A percentile compares a stretch with the other conserved stretches of the same genome.
Evolutionary conservation across 768 basidiomycete species (phyloP).

Genomic region (Panus rudis): DNA sequence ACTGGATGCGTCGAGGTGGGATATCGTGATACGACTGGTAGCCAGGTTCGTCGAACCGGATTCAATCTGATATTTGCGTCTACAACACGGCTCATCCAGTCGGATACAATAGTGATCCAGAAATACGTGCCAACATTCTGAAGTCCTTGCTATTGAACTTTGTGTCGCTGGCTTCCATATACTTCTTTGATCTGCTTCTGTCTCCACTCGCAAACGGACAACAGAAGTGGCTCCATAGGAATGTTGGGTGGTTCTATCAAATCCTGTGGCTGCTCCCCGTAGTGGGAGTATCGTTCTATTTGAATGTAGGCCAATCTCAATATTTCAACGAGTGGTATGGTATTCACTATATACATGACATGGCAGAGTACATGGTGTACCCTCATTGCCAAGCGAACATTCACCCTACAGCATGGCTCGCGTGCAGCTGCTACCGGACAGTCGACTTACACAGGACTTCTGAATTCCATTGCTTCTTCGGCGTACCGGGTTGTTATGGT

Average conservation of each 20-base stretch:
- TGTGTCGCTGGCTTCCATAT: conserved; percentile 66
- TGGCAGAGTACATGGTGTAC: conserved; percentile 70
- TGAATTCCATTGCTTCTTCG: conserved; percentile 70
- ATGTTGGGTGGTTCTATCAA: conserved; percentile 72
- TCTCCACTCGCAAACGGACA: conserved; percentile 56
- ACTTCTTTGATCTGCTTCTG: conserved; percentile 67
- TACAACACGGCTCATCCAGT: not conserved
- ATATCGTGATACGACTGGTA: conserved; percentile 50
- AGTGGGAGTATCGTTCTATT: conserved; percentile 67
- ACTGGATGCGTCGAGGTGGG: conserved; percentile 69
- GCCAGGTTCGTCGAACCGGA: conserved; percentile 39
- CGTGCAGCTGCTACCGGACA: conserved; percentile 45
- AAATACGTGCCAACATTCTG: conserved; percentile 66
- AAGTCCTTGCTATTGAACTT: conserved; percentile 72
- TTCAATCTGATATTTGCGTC: conserved; percentile 5
- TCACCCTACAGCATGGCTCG: conserved; percentile 61
- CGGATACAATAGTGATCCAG: conserved; percentile 54
- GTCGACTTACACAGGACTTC: conserved; percentile 59
- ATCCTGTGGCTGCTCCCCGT: conserved; percentile 76
- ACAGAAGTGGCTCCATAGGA: conserved; percentile 61
- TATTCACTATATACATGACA: not conserved
- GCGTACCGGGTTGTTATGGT: conserved; percentile 82
- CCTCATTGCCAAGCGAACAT: conserved; percentile 68
- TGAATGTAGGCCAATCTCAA: conserved; percentile 53
- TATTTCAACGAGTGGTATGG: not conserved